These are phyloP conservation scores for Nemania sp. DNA, from an alignment of 2,329 filamentous ascomycete species.

Conservation along the genomic window DNA sequence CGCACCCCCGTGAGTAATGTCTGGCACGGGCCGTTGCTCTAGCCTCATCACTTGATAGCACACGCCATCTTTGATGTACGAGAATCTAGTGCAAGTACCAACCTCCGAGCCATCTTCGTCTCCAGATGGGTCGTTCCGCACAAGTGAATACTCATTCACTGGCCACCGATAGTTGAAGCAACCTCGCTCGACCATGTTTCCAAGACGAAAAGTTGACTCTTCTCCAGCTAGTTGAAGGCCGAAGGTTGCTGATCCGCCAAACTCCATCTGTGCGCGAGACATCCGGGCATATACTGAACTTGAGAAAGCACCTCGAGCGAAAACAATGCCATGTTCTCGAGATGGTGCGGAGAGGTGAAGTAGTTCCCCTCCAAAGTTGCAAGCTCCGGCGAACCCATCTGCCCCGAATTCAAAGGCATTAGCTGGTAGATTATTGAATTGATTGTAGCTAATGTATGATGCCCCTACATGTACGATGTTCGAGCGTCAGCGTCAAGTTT, in stretches of 20 bases:
- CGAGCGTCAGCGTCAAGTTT: background rate
- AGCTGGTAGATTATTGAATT: slow-evolving; percentile 18
- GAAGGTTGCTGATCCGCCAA: slow-evolving; percentile 19
- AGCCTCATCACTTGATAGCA: slow-evolving; percentile 24
- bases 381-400: slow-evolving; percentile 23
- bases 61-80: slow-evolving; percentile 19
- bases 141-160: too few relatives aligned
- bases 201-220: slow-evolving; percentile 19
- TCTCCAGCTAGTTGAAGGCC: slow-evolving; percentile 16
- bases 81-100: slow-evolving; percentile 21
- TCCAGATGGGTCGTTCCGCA: too few relatives aligned
- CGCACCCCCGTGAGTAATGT: background rate
- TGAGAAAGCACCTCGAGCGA: slow-evolving; percentile 24
- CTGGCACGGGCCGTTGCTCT: slow-evolving; percentile 9
- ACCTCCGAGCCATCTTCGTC: background rate
- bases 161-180: slow-evolving; percentile 9
- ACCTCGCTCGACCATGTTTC: slow-evolving; percentile 20
- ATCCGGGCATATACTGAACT: slow-evolving; percentile 21
- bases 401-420: slow-evolving; percentile 28
- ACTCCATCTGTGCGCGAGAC: slow-evolving; percentile 18
- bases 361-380: slow-evolving; percentile 25
- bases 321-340: slow-evolving; percentile 17
- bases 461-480: slow-evolving; percentile 13
- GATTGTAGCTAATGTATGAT: slow-evolving; percentile 24
- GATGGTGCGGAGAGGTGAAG: slow-evolving; percentile 23